These are phyloP conservation scores for Rhizopus sp. DNA, from an alignment of 371 early-diverging fungal species.

Conservation along the genomic window DNA sequence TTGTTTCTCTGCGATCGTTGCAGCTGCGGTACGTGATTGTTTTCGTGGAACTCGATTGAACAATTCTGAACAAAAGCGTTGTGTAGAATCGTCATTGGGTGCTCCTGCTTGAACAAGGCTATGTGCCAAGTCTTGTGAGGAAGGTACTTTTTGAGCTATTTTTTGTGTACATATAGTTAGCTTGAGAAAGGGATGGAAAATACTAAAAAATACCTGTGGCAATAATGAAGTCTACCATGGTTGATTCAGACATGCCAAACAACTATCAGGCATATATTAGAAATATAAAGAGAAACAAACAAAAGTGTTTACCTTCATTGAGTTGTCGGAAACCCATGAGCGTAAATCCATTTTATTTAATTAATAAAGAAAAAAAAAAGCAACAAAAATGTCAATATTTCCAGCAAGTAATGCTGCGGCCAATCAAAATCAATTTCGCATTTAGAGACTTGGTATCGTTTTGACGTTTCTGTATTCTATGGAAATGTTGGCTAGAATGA, in stretches of 20 bases:
- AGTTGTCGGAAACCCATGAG: conserved; percentile 79
- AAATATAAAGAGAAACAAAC: conserved; percentile 2
- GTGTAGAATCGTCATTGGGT: conserved; percentile 53
- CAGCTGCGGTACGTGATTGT: conserved; percentile 27
- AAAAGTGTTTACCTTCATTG: conserved; percentile 59
- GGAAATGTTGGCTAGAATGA: no score
- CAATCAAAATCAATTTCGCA: no score
- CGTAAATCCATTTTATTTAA: conserved; percentile 38
- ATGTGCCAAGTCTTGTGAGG: conserved; percentile 52
- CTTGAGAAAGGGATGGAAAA: neutral
- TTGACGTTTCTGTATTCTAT: no score
- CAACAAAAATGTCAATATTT: neutral
- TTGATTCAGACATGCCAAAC: conserved; percentile 70
- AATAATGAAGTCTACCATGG: conserved; percentile 74
- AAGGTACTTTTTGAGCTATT: conserved; percentile 62
- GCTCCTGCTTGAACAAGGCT: conserved; percentile 62
- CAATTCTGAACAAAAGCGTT: conserved; percentile 67
- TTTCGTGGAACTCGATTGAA: conserved; percentile 61
- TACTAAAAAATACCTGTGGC: conserved; percentile 47
- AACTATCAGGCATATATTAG: conserved; percentile 41
- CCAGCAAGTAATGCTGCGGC: no score
- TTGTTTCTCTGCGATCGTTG: conserved; percentile 39
- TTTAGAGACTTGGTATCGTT: no score
- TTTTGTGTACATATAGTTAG: neutral
- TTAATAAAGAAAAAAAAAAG: conserved; percentile 1